Base-by-base conservation (phyloP, 2,329 filamentous ascomycete genomes). In the Leptographium radiaticola region DNA sequence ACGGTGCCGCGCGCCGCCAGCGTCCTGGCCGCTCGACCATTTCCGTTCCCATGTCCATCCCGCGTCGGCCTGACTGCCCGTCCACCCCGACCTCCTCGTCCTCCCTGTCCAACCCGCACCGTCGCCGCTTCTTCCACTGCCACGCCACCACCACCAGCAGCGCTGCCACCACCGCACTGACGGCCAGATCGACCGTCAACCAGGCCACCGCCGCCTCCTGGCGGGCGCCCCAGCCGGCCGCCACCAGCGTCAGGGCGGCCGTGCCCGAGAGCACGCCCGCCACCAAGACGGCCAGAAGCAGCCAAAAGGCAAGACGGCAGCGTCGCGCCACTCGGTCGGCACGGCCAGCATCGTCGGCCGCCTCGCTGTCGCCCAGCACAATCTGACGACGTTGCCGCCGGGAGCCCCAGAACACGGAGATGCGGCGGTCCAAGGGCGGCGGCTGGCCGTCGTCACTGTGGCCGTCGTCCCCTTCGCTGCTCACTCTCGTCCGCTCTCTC, bases 401-500 rank as follows among this genome's bases (percentile, higher is more conserved):
- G 1, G 54, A 55, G 6, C 58, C 58, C 25, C 53, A 51, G 50
- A 50, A 52, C n/a, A 55, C 36, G 8, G 56, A 58, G 33, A 58
- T 53, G 46, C 53, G 43, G 38, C 53, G 56, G 6, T 47, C 20
- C 2, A 52, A 30, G 13, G 44, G 52, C 2, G 58, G 55, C 13
- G 51, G 56, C 20, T 6, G 13, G 30, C 15, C 13, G 44, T 33
- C 44, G 6, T 12, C 16, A 12, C 40, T 43, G 40, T 10, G 36
- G 36, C 36, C 25, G 5, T 39, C 6, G 36, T 39, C 36, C 8
- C 40, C 15, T n/a, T 20, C 40, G 12, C n/a, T 20, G 8, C 40
- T 16, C 13, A 4, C 40, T 18, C n/a, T 43, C 13, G 12, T 16
- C n/a, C 40, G 8, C 12, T 9, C n/a, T 9, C 16, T 20, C n/a